Conservation (phyloP, 306 rosid species). For the Rosa lucieae region DNA sequence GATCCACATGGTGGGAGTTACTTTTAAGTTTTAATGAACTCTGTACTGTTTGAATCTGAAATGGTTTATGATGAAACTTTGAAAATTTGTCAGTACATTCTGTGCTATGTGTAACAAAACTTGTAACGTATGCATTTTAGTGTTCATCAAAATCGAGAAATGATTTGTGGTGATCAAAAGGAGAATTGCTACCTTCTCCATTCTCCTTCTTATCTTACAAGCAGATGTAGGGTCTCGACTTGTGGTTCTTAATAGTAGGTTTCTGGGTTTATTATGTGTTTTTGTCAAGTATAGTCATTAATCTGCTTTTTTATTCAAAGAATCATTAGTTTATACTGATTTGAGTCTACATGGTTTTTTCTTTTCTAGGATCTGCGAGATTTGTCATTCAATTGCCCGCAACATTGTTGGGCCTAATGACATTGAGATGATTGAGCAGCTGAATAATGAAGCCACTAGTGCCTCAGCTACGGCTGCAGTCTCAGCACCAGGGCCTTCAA, state of each 20-base stretch:
- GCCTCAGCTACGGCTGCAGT: constrained; percentile 43
- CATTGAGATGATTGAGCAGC: constrained; percentile 56
- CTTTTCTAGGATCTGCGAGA: constrained; percentile 79
- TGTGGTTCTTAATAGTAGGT: background rate
- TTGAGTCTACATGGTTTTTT: constrained; percentile 11
- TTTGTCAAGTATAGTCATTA: background rate
- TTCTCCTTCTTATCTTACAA: background rate
- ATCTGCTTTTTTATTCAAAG: background rate
- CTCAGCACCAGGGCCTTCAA: constrained; percentile 37
- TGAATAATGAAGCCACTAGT: constrained; percentile 39
- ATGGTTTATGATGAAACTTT: background rate
- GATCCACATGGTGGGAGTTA: constrained; percentile 14
- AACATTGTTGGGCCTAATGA: constrained; percentile 62
- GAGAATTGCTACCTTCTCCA: background rate
- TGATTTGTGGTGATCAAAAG: background rate
- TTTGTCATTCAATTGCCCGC: constrained; percentile 76
- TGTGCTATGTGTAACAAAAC: background rate
- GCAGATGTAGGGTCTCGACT: background rate
- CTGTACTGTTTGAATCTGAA: background rate
- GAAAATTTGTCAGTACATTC: background rate
- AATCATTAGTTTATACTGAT: constrained; percentile 1
- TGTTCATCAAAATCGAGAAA: background rate
- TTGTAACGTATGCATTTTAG: background rate
- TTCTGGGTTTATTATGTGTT: background rate
- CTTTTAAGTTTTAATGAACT: background rate